phyloP scores from a whole-genome alignment of 208 protist genomes.

The Angomonas deanei region DNA sequence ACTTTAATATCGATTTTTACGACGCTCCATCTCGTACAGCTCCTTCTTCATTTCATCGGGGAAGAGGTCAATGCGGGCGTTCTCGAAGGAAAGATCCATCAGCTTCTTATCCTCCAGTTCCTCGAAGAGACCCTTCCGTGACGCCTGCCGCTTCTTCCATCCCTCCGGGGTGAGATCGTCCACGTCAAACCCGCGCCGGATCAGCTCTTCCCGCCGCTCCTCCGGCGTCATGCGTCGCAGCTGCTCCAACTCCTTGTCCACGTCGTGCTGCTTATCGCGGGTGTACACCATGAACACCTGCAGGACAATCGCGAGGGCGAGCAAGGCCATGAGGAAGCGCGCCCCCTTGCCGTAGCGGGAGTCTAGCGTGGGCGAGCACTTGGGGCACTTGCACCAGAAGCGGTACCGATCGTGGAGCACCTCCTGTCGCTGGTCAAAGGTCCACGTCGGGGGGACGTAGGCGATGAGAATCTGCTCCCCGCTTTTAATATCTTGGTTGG shows the following conservation, averaged over 20 bases:
- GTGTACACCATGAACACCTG: constrained; percentile 60
- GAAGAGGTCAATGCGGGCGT: constrained; percentile 17
- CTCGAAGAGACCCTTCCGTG: constrained; percentile 44
- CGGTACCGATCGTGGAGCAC: constrained; percentile 88
- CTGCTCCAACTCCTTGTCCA: constrained; percentile 25
- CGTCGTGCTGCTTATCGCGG: constrained; percentile 30
- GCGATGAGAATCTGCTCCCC: constrained; percentile 79
- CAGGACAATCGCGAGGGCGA: constrained; percentile 49
- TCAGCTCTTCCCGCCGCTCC: constrained; percentile 36
- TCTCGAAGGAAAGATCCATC: constrained; percentile 21
- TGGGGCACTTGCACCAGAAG: constrained; percentile 87
- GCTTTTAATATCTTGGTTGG: constrained; percentile 54
- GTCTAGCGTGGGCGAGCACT: constrained; percentile 67
- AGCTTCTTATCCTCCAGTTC: constrained; percentile 39
- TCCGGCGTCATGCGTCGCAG: constrained; percentile 30
- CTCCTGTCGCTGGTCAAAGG: constrained; percentile 86
- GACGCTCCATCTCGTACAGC: not conserved
- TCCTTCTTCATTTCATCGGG: constrained; percentile 7
- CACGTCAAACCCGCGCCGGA: constrained; percentile 31
- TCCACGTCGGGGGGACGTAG: constrained; percentile 79
- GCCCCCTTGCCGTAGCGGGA: constrained; percentile 53
- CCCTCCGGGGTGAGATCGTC: constrained; percentile 18
- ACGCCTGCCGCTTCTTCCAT: constrained; percentile 24
- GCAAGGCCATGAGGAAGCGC: constrained; percentile 31
- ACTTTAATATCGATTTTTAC: not conserved